Conservation (phyloP, 108 stramenopile genomes). For the Hondaea fermentalgiana region DNA sequence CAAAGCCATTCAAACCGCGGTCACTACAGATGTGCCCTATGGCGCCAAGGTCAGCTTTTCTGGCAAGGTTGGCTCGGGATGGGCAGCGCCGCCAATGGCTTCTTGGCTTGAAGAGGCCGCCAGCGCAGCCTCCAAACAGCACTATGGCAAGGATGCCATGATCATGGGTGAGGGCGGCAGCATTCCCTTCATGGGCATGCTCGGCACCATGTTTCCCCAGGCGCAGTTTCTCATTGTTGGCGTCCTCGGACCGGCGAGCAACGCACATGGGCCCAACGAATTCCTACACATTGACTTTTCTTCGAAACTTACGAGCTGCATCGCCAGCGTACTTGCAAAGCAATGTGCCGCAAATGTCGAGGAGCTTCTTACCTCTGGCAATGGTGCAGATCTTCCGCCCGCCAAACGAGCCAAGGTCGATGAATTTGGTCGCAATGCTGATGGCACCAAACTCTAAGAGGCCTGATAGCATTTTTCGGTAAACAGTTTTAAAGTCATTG, state of each 20-base stretch:
- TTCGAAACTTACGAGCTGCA: neutral
- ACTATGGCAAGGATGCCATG: conserved; percentile 16
- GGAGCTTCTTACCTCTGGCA: neutral
- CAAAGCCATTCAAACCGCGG: neutral
- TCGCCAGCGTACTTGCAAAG: neutral
- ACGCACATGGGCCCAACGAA: conserved; percentile 8
- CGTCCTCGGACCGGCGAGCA: neutral
- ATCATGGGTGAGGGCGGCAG: conserved; percentile 10
- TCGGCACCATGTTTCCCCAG: neutral
- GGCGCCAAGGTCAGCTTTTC: neutral
- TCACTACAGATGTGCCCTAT: neutral
- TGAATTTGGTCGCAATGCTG: neutral
- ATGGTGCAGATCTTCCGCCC: neutral
- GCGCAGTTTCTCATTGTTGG: neutral
- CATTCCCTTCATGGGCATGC: conserved; percentile 16
- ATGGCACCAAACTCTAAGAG: neutral
- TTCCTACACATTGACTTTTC: conserved; percentile 15
- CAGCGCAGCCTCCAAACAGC: neutral
- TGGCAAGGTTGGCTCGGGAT: neutral
- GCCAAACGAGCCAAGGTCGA: neutral
- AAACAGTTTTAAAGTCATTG: too few species aligned
- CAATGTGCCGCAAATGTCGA: neutral
- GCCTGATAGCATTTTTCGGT: too few species aligned
- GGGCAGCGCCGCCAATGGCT: conserved; percentile 2
- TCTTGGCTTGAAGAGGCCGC: neutral